Conservation (phyloP, 139 green algal genomes). For the Picochlorum sp. region DNA sequence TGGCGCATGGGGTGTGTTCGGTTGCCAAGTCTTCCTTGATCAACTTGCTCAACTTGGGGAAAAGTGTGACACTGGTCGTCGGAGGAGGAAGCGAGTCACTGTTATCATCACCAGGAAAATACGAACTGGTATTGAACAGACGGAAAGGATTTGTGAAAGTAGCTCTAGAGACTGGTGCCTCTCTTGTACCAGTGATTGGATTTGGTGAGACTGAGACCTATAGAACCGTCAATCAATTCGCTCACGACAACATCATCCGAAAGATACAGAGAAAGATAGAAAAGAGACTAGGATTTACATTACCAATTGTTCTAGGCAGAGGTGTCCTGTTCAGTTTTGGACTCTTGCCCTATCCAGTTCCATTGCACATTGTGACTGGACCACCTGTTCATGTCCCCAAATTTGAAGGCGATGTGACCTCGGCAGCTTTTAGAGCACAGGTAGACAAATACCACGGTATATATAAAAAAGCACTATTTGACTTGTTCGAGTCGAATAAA, state of each 20-base stretch:
- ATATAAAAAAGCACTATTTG: slow-evolving; percentile 18
- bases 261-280: slow-evolving; percentile 11
- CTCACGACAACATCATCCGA: neutral
- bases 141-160: slow-evolving; percentile 22
- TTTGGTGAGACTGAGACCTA: slow-evolving; percentile 29
- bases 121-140: slow-evolving; percentile 20
- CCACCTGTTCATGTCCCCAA: slow-evolving; percentile 27
- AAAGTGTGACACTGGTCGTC: slow-evolving; percentile 11
- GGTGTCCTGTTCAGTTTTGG: slow-evolving; percentile 39
- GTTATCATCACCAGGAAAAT: slow-evolving; percentile 8
- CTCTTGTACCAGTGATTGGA: slow-evolving; percentile 23
- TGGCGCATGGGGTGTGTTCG: slow-evolving; percentile 13
- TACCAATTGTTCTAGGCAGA: slow-evolving; percentile 39
- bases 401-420: slow-evolving; percentile 6
- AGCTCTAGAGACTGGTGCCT: slow-evolving; percentile 11
- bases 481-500: slow-evolving; percentile 31
- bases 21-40: slow-evolving; percentile 19
- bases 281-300: slow-evolving; percentile 24
- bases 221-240: slow-evolving; percentile 19
- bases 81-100: slow-evolving; percentile 24
- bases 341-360: slow-evolving; percentile 35
- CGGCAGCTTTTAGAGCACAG: slow-evolving; percentile 16
- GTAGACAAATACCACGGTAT: slow-evolving; percentile 25
- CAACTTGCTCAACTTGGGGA: slow-evolving; percentile 13
- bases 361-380: slow-evolving; percentile 43